Percentiles rank a stretch among this genome's conserved stretches.
Conservation (phyloP, 140 eudicot genomes). For the Ambrosia hybrid region DNA sequence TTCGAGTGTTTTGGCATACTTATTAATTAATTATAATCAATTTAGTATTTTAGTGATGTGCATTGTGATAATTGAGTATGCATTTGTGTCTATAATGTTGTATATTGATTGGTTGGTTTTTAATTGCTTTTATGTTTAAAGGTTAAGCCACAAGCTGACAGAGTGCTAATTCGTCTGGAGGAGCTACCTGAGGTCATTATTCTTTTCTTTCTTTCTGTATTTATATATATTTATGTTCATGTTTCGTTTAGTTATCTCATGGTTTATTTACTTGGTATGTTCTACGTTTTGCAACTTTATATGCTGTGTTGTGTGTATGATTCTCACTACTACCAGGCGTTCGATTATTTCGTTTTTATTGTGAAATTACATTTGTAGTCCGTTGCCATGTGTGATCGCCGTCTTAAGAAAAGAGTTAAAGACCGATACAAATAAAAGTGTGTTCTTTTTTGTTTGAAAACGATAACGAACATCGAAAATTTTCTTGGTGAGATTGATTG, state of each 20-base stretch:
- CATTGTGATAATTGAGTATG: slow-evolving; percentile 3
- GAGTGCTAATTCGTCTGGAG: slow-evolving; percentile 89
- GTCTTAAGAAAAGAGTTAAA: too few species aligned
- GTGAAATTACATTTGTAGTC: too few species aligned
- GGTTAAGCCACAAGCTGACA: slow-evolving; percentile 94
- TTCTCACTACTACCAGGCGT: neutral
- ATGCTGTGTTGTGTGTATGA: neutral
- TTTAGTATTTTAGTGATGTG: too few species aligned
- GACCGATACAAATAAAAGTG: too few species aligned
- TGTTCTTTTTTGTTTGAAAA: too few species aligned
- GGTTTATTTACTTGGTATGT: neutral
- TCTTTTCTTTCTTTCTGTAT: neutral
- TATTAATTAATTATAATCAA: too few species aligned
- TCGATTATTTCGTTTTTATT: too few species aligned
- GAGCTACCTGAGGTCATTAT: slow-evolving; percentile 70
- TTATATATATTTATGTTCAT: neutral
- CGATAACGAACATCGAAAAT: too few species aligned
- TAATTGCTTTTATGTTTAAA: slow-evolving; percentile 26
- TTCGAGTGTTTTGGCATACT: too few species aligned
- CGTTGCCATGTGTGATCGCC: too few species aligned
- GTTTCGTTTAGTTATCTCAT: neutral
- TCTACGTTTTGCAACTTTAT: slow-evolving; percentile 4
- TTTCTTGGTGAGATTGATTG: neutral
- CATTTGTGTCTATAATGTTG: neutral
- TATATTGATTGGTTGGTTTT: neutral